Base-by-base conservation (phyloP, 2,329 filamentous ascomycete species). In the Aspergillus felis region DNA sequence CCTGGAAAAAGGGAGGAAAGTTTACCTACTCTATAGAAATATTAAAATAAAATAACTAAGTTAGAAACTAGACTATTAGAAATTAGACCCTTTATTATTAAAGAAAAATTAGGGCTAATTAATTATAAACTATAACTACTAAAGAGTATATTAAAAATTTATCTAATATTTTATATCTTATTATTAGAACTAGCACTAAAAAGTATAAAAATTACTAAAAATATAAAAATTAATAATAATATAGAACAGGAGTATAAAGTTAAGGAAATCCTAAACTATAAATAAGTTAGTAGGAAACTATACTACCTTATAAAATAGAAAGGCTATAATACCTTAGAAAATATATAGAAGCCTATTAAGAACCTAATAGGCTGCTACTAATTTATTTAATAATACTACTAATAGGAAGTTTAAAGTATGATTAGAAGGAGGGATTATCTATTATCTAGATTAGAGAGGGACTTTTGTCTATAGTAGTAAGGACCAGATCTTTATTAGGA, bases 271-370 rank as follows among this genome's bases (percentile, higher is more conserved):
- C 24, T 51, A 29, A 17, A 44, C 8, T 0, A 51, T 14, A 25
- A n/a, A 25, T 4, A 47, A 53, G 41, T 35, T 20, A 32, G 29
- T 14, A 1, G 27, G n/a, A 20, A 32, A 20, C 49, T 53, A 56
- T 35, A 4, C 7, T 59, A 56, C n/a, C 32, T 59, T 12, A 8
- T 50, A 5, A 50, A 42, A 9, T 42, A 14, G 38, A 42, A 20
- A 17, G 38, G 4, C 1, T 42, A n/a, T 14, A 1, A 17, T 42
- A 20, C 14, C n/a, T 50, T 20, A 14, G 41, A 55, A 50, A 57
- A 60, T 24, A 52, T 22, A 35, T 61, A 44, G 51, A 50, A 61
- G 47, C 35, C 53, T 58, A 54, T 56, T 8, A 20, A 14, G 41
- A 56, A 61, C 25, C 41, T 61, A 41, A 58, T 2, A 28, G 50